Base-by-base conservation (phyloP, 1,284 basidiomycete species). In the Pholiota adiposa region DNA sequence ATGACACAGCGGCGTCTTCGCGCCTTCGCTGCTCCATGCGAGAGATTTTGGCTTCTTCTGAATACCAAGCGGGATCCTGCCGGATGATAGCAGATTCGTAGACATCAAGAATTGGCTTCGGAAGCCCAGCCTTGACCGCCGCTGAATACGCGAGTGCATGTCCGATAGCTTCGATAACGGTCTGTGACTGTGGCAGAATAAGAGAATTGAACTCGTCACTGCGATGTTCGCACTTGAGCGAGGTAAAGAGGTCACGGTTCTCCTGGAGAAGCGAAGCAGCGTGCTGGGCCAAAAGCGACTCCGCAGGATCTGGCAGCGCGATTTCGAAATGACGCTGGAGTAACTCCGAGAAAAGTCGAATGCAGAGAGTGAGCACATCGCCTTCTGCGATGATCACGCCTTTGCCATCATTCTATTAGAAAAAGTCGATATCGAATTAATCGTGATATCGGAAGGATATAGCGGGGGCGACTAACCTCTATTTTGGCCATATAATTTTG, bases 331-430 rank as follows among this genome's bases (percentile, higher is more conserved):
- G 75, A 21, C 70, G 71, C 40, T 79, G 77, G 12, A 85, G 72
- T 41, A 85, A 67, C 65, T 84, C 82, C 16, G 81, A 79, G 69
- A 82, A 83, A 40, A 85, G 68, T 34, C 83, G 79, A 60, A 85
- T 84, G 62, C 80, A 82, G 7, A 85, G 70, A 7, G 79, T 79
- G 27, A 82, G 69, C 21, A 84, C 65, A 64, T 85, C 84, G 31
- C 84, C 84, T 69, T 86, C 83, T 21, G 83, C 82, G 44, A 85
- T 83, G 54, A 80, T 76, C 29, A 77, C 75, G 25, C 81, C 79
- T 63, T 81, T 82, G 31, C 70, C 76, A 54, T 84, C 81, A 62
- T 82, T 82, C 82, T 83, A 61, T 59, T 38, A 48, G 51, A 61
- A 64, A 61, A 64, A 54, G 50, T 51, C 54, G 46, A 58, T n/a